Evolutionary conservation across 768 basidiomycete species (phyloP), one percentile per base, ranked within the genome.

Genomic region (Baorangia bicolor): DNA sequence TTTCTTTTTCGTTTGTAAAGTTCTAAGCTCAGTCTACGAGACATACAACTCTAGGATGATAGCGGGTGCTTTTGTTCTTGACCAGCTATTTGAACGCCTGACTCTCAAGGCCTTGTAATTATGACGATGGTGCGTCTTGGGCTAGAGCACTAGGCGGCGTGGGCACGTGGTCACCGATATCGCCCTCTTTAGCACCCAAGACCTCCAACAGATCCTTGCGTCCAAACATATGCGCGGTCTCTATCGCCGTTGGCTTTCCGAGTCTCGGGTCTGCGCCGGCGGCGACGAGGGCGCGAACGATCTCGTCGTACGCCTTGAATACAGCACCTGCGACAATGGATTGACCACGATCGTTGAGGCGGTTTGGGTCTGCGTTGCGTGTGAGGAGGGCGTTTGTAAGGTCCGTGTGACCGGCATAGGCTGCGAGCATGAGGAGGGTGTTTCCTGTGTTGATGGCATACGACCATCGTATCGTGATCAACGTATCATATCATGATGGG

Each of bases 261-360:
- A 75, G 55, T 43, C 84, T 75, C 2, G 89, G 87, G 70, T 91
- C 81, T 0, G 89, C 89, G 5, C 81, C 77, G 2, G 59, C 72
- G 7, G 66, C 61, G 23, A 81, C 67, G 28, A 92, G 77, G 2
- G 75, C 72, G n/a, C 75, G 75, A 1, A 88, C 85, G 43, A 90
- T 76, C 8, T 82, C 84, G 53, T 82, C 79, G 63, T 87, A 77
- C 0, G 76, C 81, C 69, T 92, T 92, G 75, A 90, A 92, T 0
- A 91, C 82, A 0, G 86, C 89, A 3, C 90, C 90, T 8, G 90
- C 86, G 21, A 92, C 73, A 23, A 88, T 83, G 10, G 86, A 84
- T 62, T 92, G 90, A 0, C 81, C 82, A 3, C 80, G 76, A 61
- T 91, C 88, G 68, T 92, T 92, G 48, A 83, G 64, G 12, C 82